Percentiles rank a stretch among this genome's conserved stretches.
phyloP scores from a whole-genome alignment of 805 yeast genomes.

The Candida ipomoeae region DNA sequence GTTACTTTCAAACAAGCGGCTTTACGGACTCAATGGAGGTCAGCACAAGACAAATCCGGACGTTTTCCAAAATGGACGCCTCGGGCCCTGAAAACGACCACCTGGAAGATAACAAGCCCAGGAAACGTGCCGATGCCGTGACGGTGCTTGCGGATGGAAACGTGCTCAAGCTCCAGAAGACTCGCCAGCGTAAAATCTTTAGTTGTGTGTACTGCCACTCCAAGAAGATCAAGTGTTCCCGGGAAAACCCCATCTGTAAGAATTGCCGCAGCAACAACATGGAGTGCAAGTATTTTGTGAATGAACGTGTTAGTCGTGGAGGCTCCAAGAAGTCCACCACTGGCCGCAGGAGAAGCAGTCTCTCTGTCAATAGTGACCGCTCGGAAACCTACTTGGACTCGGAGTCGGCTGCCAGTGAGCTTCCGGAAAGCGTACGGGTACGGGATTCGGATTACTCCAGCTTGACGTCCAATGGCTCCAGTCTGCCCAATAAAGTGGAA shows the following conservation, averaged over 20 bases:
- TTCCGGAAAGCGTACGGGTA: neutral
- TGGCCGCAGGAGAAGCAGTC: neutral
- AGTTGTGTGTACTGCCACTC: constrained; percentile 58
- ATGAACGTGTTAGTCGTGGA: constrained; percentile 51
- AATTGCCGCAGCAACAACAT: constrained; percentile 46
- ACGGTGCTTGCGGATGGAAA: constrained; percentile 45
- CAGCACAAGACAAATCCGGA: neutral
- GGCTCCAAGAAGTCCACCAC: constrained; percentile 17
- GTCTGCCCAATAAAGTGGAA: constrained; percentile 2
- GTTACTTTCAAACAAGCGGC: neutral
- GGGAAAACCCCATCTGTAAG: constrained; percentile 53
- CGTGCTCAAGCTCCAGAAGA: constrained; percentile 56
- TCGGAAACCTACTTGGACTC: constrained; percentile 2
- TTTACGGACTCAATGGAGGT: neutral
- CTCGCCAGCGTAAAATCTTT: constrained; percentile 55
- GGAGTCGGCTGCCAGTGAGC: neutral
- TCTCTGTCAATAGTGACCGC: constrained; percentile 1
- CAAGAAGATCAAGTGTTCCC: constrained; percentile 61
- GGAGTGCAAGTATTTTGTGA: constrained; percentile 53
- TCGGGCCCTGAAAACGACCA: neutral
- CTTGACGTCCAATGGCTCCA: neutral
- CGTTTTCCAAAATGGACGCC: neutral
- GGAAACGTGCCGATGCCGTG: constrained; percentile 10
- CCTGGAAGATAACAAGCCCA: neutral
- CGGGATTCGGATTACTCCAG: constrained; percentile 1